Base-by-base conservation (phyloP, 192 early-diverging fungal genomes). In the Geosiphon pyriformis region DNA sequence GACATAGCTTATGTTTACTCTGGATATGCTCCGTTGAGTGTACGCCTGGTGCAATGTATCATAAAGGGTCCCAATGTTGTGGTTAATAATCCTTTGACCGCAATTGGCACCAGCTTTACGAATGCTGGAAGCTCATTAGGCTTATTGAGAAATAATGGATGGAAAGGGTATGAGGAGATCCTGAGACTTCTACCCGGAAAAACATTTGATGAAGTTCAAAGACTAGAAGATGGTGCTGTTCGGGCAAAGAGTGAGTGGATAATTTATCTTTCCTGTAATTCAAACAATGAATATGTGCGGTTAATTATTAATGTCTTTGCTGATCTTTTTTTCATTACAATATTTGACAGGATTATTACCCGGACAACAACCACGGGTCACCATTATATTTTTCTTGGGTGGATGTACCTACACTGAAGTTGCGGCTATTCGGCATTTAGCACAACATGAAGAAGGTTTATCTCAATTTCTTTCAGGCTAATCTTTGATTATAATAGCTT, bases 371-470 rank as follows among this genome's bases (percentile, higher is more conserved):
- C 74, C 81, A 33, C 76, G 80, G 12, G 81, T 86, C 15, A 95
- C 95, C 6, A 69, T 98, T 48, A 85, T 98, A 1, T 87, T 98
- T 55, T 98, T 96, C 70, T 76, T 98, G 11, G 96, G 96, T 35
- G 96, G 96, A 18, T 97, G 96, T 73, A 97, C 95, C 0, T 89
- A 82, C 32, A 90, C 96, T 2, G 96, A 98, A 77, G 85, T 97
- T 20, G 82, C 95, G 2, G 92, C 96, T 18, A 79, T 94, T n/a
- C 83, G 96, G 2, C 88, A 94, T 63, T 76, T 98, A 48, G 84
- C 91, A 6, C 88, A 88, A 69, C 87, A 92, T 56, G 87, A 89
- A 33, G 83, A 83, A 61, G 83, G 85, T 86, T 75, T 73, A 69
- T 64, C 22, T 33, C 31, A 31, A n/a, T 31, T 32, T 34, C 10